Evolutionary conservation across 306 rosid species (phyloP).

Genomic region (Glycine tomentella): DNA sequence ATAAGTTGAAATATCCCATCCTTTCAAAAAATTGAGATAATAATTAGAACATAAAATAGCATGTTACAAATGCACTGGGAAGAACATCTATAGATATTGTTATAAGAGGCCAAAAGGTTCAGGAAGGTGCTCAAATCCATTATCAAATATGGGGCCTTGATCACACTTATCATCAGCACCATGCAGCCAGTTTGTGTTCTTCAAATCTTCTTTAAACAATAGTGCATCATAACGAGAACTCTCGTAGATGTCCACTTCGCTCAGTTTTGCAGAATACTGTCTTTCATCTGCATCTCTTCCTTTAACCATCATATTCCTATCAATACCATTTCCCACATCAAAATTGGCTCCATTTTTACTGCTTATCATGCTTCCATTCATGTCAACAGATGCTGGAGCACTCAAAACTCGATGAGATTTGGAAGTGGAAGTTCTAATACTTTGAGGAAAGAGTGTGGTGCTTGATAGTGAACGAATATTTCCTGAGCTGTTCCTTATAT

Average conservation of each 20-base stretch:
- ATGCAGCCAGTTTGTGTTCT: constrained; percentile 88
- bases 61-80: constrained; percentile 44
- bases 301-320: constrained; percentile 48
- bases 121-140: constrained; percentile 87
- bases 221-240: constrained; percentile 93
- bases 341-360: constrained; percentile 54
- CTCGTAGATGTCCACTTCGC: constrained; percentile 82
- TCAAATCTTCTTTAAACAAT: constrained; percentile 91
- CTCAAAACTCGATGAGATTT: constrained; percentile 60
- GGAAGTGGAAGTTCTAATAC: constrained; percentile 68
- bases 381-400: constrained; percentile 52
- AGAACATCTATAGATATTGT: constrained; percentile 48
- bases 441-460: constrained; percentile 91
- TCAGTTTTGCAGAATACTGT: constrained; percentile 64
- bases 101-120: constrained; percentile 92
- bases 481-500: constrained; percentile 82
- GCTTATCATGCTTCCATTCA: constrained; percentile 55
- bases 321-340: constrained; percentile 55
- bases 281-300: constrained; percentile 64
- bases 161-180: constrained; percentile 80
- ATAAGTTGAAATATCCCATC: constrained; percentile 57
- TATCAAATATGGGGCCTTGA: constrained; percentile 78
- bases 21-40: constrained; percentile 51
- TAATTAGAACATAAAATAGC: constrained; percentile 42
- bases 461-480: constrained; percentile 75